Conservation (phyloP, 106 monocot species). For the Dendrobium huoshanense region DNA sequence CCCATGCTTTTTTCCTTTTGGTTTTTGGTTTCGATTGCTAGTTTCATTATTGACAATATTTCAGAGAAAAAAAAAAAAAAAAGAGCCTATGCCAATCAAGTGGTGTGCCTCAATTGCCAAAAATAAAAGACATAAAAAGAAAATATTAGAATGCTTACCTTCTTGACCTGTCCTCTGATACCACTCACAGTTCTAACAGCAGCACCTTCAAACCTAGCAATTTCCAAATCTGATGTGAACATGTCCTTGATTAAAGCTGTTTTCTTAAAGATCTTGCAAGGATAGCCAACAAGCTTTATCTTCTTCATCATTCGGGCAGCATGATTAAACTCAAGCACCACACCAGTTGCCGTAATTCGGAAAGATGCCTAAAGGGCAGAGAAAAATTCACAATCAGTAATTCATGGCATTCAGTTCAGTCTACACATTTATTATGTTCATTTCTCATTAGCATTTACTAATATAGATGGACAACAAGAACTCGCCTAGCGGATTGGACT, state of each 20-base stretch:
- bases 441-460: background rate
- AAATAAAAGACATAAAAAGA: background rate
- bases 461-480: background rate
- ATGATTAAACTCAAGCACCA: constrained; percentile 81
- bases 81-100: no score
- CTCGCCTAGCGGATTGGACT: background rate
- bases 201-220: constrained; percentile 96
- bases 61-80: no score
- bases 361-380: constrained; percentile 40
- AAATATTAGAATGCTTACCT: constrained; percentile 34
- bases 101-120: background rate
- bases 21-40: no score
- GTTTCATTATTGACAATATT: no score
- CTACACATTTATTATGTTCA: background rate
- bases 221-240: constrained; percentile 95
- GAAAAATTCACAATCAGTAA: background rate
- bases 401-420: background rate
- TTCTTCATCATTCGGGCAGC: constrained; percentile 84
- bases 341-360: constrained; percentile 56
- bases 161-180: constrained; percentile 88
- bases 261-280: constrained; percentile 91
- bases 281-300: constrained; percentile 86
- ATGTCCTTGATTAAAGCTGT: constrained; percentile 93
- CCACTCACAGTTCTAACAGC: constrained; percentile 80
- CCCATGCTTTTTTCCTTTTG: no score